Evolutionary conservation across 2,329 filamentous ascomycete genomes (phyloP).

Genomic region (Monilinia polystroma): DNA sequence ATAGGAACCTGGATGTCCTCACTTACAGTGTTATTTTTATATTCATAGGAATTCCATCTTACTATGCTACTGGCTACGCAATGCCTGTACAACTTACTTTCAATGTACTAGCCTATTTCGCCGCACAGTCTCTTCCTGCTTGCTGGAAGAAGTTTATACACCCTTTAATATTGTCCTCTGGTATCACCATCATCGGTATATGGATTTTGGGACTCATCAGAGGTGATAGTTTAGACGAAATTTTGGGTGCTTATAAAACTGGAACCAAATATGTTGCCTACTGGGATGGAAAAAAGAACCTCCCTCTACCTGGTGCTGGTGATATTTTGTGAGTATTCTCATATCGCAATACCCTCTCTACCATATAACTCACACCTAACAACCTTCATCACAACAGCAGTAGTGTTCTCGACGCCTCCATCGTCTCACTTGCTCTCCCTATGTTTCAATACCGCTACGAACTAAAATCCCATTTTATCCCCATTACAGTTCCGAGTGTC

Average conservation of each 20-base stretch:
- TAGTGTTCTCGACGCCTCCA: constrained; percentile 56
- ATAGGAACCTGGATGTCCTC: constrained; percentile 47
- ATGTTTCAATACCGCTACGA: constrained; percentile 62
- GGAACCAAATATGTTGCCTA: constrained; percentile 53
- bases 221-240: constrained; percentile 44
- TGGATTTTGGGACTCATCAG: constrained; percentile 52
- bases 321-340: constrained; percentile 48
- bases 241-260: constrained; percentile 52
- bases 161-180: constrained; percentile 56
- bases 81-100: constrained; percentile 48
- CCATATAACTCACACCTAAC: not conserved
- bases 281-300: constrained; percentile 44
- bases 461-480: constrained; percentile 51
- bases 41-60: constrained; percentile 54
- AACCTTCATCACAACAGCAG: constrained; percentile 28
- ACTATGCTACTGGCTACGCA: constrained; percentile 53
- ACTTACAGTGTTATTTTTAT: constrained; percentile 50
- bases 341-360: not conserved
- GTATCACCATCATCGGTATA: constrained; percentile 52
- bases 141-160: constrained; percentile 54
- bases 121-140: constrained; percentile 49
- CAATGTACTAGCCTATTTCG: constrained; percentile 53
- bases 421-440: constrained; percentile 58
- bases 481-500: constrained; percentile 55
- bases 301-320: constrained; percentile 51